These are phyloP conservation scores for Digitaria exilis DNA, from an alignment of 202 grass and related monocot genomes.

Conservation along the genomic window DNA sequence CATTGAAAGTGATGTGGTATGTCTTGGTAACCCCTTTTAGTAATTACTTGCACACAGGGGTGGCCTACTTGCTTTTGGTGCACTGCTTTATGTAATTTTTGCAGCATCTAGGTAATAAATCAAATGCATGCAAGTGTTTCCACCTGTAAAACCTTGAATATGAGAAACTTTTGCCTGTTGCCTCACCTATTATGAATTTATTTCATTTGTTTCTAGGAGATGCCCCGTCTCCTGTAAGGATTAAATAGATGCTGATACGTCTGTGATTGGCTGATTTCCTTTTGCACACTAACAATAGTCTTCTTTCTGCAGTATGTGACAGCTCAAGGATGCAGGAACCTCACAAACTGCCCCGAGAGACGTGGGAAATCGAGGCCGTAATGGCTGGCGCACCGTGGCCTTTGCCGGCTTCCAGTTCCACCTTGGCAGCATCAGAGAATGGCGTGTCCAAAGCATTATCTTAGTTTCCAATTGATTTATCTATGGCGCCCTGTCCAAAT, in stretches of 20 bases:
- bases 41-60: background rate
- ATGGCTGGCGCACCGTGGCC: slow-evolving; percentile 91
- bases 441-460: slow-evolving; percentile 12
- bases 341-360: slow-evolving; percentile 88
- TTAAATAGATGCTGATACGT: background rate
- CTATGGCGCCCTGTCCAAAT: background rate
- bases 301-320: slow-evolving; percentile 69
- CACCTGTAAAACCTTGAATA: slow-evolving; percentile 19
- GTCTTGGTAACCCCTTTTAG: slow-evolving; percentile 22
- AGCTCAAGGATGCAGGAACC: slow-evolving; percentile 78
- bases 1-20: slow-evolving; percentile 98
- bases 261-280: background rate
- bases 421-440: slow-evolving; percentile 8
- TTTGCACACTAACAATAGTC: slow-evolving; percentile 1
- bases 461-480: background rate
- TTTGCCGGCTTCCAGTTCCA: slow-evolving; percentile 28
- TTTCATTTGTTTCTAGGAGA: slow-evolving; percentile 5
- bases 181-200: background rate
- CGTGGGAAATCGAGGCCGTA: slow-evolving; percentile 86
- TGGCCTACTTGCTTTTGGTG: background rate
- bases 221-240: slow-evolving; percentile 1
- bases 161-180: background rate
- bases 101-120: slow-evolving; percentile 12
- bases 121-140: slow-evolving; percentile 12
- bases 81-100: background rate